phyloP scores from a whole-genome alignment of 768 basidiomycete genomes.

The Tricholoma matsutake region DNA sequence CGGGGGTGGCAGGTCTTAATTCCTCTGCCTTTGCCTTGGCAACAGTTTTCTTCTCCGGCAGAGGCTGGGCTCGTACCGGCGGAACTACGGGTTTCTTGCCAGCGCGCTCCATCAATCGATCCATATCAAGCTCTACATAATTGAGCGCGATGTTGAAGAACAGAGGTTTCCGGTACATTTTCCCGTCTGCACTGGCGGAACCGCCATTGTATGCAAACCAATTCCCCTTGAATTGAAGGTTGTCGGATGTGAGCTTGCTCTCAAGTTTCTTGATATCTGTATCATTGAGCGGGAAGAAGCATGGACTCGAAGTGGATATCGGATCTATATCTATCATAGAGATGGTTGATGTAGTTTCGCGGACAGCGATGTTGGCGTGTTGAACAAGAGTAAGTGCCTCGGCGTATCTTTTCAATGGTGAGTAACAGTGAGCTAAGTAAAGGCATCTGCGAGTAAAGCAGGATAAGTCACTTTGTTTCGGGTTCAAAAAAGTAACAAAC shows the following conservation, averaged over 20 bases:
- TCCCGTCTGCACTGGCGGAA: conserved; percentile 37
- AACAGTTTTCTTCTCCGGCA: conserved; percentile 44
- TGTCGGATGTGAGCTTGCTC: conserved; percentile 41
- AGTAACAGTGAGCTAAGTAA: conserved; percentile 76
- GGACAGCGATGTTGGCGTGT: conserved; percentile 68
- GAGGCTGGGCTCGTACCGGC: conserved; percentile 17
- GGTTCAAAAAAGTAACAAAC: conserved; percentile 30
- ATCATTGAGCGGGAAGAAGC: conserved; percentile 54
- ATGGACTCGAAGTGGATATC: conserved; percentile 37
- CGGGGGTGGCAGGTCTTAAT: conserved; percentile 46
- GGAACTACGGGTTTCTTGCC: conserved; percentile 47
- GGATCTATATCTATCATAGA: conserved; percentile 46
- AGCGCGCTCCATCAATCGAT: conserved; percentile 63
- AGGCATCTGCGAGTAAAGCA: conserved; percentile 48
- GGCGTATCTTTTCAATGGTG: conserved; percentile 63
- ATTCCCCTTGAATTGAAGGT: conserved; percentile 56
- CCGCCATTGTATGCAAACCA: conserved; percentile 84
- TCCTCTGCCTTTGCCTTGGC: conserved; percentile 59
- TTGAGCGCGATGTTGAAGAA: conserved; percentile 96
- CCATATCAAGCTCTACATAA: conserved; percentile 86
- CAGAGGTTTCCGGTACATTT: conserved; percentile 72
- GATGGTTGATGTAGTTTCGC: conserved; percentile 60
- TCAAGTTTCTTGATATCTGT: conserved; percentile 53
- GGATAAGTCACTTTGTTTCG: background rate
- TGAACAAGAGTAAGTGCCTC: conserved; percentile 71